Percentiles rank a stretch among this genome's conserved stretches.
These are phyloP conservation scores for Poronia punctata DNA, from an alignment of 495 filamentous ascomycete genomes.

Conservation along the genomic window DNA sequence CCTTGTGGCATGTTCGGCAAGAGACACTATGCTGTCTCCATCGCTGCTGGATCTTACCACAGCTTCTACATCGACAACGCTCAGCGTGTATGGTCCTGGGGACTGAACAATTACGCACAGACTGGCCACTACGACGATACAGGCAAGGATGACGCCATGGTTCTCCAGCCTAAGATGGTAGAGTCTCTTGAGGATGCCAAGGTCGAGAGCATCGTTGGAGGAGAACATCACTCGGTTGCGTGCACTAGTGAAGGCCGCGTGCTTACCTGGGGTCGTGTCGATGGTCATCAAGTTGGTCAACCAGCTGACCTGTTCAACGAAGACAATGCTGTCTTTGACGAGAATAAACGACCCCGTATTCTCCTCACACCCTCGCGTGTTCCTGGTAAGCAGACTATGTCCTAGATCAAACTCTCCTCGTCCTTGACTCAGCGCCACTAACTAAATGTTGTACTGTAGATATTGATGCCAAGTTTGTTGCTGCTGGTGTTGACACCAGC, in stretches of 20 bases:
- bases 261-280: conserved; percentile 58
- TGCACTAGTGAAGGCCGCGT: conserved; percentile 50
- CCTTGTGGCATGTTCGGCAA: conserved; percentile 63
- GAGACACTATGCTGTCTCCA: conserved; percentile 42
- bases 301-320: conserved; percentile 34
- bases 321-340: conserved; percentile 53
- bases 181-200: conserved; percentile 45
- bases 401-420: background rate
- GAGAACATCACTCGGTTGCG: conserved; percentile 54
- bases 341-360: conserved; percentile 48
- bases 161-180: conserved; percentile 37
- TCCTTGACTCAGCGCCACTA: background rate
- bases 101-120: conserved; percentile 75
- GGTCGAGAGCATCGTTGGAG: conserved; percentile 53
- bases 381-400: conserved; percentile 22
- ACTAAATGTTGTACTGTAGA: conserved; percentile 14
- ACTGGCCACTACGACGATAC: conserved; percentile 64
- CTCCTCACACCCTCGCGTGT: conserved; percentile 45
- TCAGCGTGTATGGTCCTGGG: conserved; percentile 73
- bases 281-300: conserved; percentile 53
- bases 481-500: conserved; percentile 48
- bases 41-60: conserved; percentile 57
- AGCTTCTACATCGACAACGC: conserved; percentile 65
- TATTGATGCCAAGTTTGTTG: conserved; percentile 26
- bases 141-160: conserved; percentile 50